Conservation (phyloP, 805 yeast species). For the Scheffersomyces ergatensis region DNA sequence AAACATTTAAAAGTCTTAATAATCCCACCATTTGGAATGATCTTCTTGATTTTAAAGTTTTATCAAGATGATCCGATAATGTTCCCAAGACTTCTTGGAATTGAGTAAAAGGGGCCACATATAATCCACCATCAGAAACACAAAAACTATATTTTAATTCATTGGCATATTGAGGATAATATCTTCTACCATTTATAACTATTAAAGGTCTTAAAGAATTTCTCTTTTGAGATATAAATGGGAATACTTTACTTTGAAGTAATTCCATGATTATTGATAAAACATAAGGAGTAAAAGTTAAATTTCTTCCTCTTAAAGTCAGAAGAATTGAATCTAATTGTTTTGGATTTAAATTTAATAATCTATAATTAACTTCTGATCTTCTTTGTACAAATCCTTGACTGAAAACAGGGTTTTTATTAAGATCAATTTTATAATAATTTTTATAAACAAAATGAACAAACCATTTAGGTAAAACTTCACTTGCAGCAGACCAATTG, state of each 20-base stretch:
- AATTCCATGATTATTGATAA: constrained; percentile 11
- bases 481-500: background rate
- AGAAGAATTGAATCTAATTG: constrained; percentile 7
- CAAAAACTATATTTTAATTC: constrained; percentile 6
- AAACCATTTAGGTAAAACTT: background rate
- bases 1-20: constrained; percentile 9
- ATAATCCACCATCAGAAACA: constrained; percentile 2
- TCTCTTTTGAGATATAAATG: constrained; percentile 1
- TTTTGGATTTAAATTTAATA: constrained; percentile 10
- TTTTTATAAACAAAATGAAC: background rate
- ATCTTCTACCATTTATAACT: constrained; percentile 15
- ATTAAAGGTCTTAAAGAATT: constrained; percentile 2
- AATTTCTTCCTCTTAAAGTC: constrained; percentile 9
- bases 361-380: constrained; percentile 6
- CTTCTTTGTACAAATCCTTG: constrained; percentile 4
- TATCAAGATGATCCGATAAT: too few species aligned
- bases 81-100: constrained; percentile 9
- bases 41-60: constrained; percentile 1
- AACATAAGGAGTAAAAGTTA: constrained; percentile 20
- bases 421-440: constrained; percentile 1
- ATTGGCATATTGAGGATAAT: constrained; percentile 7
- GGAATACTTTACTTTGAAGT: constrained; percentile 12
- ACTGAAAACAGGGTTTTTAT: constrained; percentile 9
- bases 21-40: constrained; percentile 11
- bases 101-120: background rate